These are phyloP conservation scores for Saccharomycopsis babjevae DNA, from an alignment of 805 yeast genomes.

Conservation along the genomic window DNA sequence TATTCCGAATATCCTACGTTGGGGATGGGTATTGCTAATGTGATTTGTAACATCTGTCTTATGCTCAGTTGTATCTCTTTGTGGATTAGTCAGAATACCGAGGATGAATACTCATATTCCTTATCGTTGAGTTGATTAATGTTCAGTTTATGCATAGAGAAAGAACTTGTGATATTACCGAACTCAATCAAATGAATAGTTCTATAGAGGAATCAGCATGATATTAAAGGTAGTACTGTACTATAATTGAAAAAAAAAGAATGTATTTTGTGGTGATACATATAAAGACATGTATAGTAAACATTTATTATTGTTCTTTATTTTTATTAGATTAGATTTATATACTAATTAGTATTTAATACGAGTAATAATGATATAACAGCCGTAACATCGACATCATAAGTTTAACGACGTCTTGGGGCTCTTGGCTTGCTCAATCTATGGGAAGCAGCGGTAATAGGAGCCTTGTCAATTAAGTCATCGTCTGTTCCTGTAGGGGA, in stretches of 20 bases:
- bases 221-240: too few species aligned
- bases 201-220: too few species aligned
- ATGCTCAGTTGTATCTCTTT: constrained; percentile 82
- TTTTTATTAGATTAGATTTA: too few species aligned
- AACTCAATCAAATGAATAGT: too few species aligned
- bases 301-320: too few species aligned
- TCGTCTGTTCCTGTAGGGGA: constrained; percentile 40
- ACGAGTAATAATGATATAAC: too few species aligned
- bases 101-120: constrained; percentile 91
- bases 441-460: constrained; percentile 15
- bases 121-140: constrained; percentile 41
- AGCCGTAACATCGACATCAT: too few species aligned
- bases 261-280: too few species aligned
- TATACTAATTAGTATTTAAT: too few species aligned
- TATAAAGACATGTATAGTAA: too few species aligned
- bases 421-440: constrained; percentile 15
- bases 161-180: too few species aligned
- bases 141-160: not conserved
- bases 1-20: constrained; percentile 72
- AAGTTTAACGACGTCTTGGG: constrained; percentile 16
- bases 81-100: constrained; percentile 93
- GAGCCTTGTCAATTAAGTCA: constrained; percentile 29
- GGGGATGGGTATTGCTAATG: constrained; percentile 90
- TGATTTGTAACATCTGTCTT: constrained; percentile 64
- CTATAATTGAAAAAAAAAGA: too few species aligned